These are phyloP conservation scores for Pleurotus pulmonarius DNA, from an alignment of 768 basidiomycete genomes.

Conservation along the genomic window DNA sequence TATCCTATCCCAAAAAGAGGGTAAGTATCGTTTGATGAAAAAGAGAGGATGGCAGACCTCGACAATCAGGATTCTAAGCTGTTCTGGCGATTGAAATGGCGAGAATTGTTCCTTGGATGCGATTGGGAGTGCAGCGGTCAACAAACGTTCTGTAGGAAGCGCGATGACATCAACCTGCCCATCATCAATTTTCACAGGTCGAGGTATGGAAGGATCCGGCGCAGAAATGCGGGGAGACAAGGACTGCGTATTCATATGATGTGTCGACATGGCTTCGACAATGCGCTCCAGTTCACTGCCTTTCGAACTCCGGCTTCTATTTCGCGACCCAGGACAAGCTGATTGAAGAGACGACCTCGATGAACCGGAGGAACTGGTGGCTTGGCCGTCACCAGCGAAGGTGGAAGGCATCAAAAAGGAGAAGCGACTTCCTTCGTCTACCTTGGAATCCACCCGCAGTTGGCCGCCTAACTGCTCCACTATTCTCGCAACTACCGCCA, in stretches of 20 bases:
- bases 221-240: constrained; percentile 6
- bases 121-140: not conserved
- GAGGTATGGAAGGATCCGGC: constrained; percentile 23
- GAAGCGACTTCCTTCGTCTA: constrained; percentile 66
- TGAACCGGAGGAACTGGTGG: constrained; percentile 15
- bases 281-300: constrained; percentile 39
- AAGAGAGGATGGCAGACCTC: constrained; percentile 40
- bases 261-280: constrained; percentile 44
- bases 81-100: constrained; percentile 11
- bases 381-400: constrained; percentile 25
- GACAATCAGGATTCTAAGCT: constrained; percentile 56
- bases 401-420: constrained; percentile 68
- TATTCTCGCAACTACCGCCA: constrained; percentile 79
- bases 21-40: not conserved
- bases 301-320: constrained; percentile 20
- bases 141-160: constrained; percentile 3
- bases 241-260: constrained; percentile 21
- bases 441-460: constrained; percentile 70
- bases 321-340: constrained; percentile 20
- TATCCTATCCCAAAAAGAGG: constrained; percentile 43
- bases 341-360: constrained; percentile 16
- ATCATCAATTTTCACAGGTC: constrained; percentile 32
- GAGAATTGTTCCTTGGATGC: not conserved
- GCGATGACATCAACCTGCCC: constrained; percentile 15
- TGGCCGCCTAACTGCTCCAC: constrained; percentile 78